A percentile compares a stretch with the other conserved stretches of the same genome.
phyloP scores from a whole-genome alignment of 163 green algal species.

The Chlamydomonas reinhardtii region DNA sequence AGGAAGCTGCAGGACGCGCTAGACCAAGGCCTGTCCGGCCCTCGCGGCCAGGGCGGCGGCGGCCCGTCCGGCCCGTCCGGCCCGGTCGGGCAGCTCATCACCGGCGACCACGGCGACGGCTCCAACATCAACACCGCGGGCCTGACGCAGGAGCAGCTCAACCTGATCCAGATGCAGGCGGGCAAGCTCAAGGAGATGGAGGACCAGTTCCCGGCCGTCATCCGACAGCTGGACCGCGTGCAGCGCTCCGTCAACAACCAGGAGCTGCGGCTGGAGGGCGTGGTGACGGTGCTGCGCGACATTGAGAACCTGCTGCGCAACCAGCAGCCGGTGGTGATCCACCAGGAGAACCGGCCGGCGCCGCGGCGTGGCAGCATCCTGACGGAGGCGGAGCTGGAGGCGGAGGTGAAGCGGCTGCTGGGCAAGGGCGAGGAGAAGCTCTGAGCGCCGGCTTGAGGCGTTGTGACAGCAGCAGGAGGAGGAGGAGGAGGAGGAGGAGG shows the following conservation, averaged over 20 bases:
- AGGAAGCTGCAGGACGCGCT: slow-evolving; percentile 44
- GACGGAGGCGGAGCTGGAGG: slow-evolving; percentile 65
- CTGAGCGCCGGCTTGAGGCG: background rate
- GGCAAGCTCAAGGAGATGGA: slow-evolving; percentile 57
- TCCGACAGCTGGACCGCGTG: slow-evolving; percentile 60
- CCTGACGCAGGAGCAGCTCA: slow-evolving; percentile 52
- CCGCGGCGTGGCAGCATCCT: slow-evolving; percentile 31
- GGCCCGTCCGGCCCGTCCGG: background rate
- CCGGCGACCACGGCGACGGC: slow-evolving; percentile 20
- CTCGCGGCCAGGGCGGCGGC: background rate
- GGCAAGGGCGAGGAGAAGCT: slow-evolving; percentile 55
- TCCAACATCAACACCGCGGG: slow-evolving; percentile 30
- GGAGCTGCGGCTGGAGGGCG: slow-evolving; percentile 40
- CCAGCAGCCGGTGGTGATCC: slow-evolving; percentile 66
- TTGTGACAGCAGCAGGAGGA: too few species aligned
- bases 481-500: too few species aligned
- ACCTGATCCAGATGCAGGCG: slow-evolving; percentile 53
- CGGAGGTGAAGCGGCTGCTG: slow-evolving; percentile 63
- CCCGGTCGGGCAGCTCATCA: slow-evolving; percentile 9
- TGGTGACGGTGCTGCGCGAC: slow-evolving; percentile 64
- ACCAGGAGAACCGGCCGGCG: slow-evolving; percentile 46
- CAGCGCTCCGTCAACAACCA: slow-evolving; percentile 65
- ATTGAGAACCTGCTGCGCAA: slow-evolving; percentile 69
- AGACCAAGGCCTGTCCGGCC: slow-evolving; percentile 16
- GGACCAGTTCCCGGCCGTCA: slow-evolving; percentile 58